Percentiles rank a stretch among this genome's conserved stretches.
phyloP scores from a whole-genome alignment of 495 filamentous ascomycete species.

The Ascodesmis nigricans region DNA sequence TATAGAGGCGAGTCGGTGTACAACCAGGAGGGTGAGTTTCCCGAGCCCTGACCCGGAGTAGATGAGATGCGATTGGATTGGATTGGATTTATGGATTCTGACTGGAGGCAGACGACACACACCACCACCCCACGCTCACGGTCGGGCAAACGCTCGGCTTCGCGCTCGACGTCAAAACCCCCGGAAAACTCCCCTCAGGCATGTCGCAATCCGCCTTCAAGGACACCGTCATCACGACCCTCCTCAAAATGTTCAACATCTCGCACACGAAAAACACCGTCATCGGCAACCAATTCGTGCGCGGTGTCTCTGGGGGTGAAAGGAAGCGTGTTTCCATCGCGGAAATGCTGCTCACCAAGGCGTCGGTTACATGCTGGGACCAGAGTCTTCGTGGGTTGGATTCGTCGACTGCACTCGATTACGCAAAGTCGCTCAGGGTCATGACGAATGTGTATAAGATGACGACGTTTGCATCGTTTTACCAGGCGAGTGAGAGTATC shows the following conservation, averaged over 20 bases:
- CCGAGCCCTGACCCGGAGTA: no score
- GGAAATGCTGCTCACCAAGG: slow-evolving; percentile 49
- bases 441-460: slow-evolving; percentile 61
- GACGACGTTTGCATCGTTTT: slow-evolving; percentile 59
- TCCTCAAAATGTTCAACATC: slow-evolving; percentile 78
- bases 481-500: slow-evolving; percentile 67
- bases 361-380: slow-evolving; percentile 56
- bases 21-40: slow-evolving; percentile 37
- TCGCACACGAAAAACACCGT: slow-evolving; percentile 62
- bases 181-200: slow-evolving; percentile 45
- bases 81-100: no score
- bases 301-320: slow-evolving; percentile 73
- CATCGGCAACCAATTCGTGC: slow-evolving; percentile 58
- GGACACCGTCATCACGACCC: slow-evolving; percentile 40
- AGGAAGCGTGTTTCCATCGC: slow-evolving; percentile 57
- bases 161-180: slow-evolving; percentile 60
- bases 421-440: slow-evolving; percentile 46
- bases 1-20: slow-evolving; percentile 73
- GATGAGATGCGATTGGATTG: no score
- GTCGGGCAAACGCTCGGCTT: slow-evolving; percentile 69
- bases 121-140: slow-evolving; percentile 61
- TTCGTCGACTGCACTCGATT: slow-evolving; percentile 48
- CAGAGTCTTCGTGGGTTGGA: slow-evolving; percentile 71
- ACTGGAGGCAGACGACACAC: no score
- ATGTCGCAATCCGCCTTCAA: slow-evolving; percentile 42